A percentile compares a stretch with the other conserved stretches of the same genome.
These are phyloP conservation scores for Cordyceps cicadae DNA, from an alignment of 2,329 filamentous ascomycete genomes.

Conservation along the genomic window DNA sequence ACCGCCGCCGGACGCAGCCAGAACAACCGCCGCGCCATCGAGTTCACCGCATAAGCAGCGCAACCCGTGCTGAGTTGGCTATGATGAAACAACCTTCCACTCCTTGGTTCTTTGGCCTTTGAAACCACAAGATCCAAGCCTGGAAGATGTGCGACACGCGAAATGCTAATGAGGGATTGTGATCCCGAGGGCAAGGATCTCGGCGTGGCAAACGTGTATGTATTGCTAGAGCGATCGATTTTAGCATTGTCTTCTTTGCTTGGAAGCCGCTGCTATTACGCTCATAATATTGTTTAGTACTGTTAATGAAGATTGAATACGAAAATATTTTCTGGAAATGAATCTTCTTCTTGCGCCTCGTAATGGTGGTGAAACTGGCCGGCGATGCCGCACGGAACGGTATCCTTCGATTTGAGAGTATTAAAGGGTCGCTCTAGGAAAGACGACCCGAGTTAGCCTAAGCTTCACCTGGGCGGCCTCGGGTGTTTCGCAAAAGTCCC, in stretches of 20 bases:
- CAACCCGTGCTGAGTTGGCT: neutral
- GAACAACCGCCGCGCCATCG: constrained; percentile 12
- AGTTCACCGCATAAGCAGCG: constrained; percentile 14
- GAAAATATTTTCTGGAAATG: neutral
- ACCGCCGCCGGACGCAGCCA: neutral
- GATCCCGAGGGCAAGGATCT: neutral
- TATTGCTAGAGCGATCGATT: neutral
- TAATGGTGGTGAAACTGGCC: neutral
- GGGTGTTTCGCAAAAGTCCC: too few species aligned
- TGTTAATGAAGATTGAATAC: neutral
- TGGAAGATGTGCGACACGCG: neutral
- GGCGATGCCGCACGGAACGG: neutral
- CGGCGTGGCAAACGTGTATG: neutral
- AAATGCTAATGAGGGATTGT: neutral
- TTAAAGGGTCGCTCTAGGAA: too few species aligned
- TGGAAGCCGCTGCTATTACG: neutral
- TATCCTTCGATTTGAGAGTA: neutral
- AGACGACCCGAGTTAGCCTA: too few species aligned
- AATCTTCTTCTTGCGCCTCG: too few species aligned
- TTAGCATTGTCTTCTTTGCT: neutral
- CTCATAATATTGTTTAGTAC: neutral
- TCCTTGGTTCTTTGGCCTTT: neutral
- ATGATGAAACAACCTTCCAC: neutral
- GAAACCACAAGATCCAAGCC: neutral
- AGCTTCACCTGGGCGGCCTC: too few species aligned